Evolutionary conservation across 345 rosid genomes (phyloP).

Genomic region (Gossypium stocksii): DNA sequence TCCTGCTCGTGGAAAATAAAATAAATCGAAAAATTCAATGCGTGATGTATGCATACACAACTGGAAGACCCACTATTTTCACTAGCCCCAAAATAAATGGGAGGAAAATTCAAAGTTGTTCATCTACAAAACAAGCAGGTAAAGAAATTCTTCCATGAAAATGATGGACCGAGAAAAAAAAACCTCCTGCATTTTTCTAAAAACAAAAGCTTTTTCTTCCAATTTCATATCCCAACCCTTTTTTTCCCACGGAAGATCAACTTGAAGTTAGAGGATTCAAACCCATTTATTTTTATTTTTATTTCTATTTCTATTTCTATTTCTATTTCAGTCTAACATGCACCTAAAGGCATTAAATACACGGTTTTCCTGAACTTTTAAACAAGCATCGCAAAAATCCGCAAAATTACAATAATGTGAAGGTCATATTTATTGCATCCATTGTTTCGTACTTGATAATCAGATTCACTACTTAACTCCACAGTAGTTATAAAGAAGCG

Average conservation of each 20-base stretch:
- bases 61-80: background rate
- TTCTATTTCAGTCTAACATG: background rate
- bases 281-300: background rate
- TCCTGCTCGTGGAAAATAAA: background rate
- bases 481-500: background rate
- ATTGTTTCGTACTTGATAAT: background rate
- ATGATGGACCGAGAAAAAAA: no score
- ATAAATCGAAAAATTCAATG: background rate
- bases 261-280: no score
- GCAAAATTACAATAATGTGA: background rate
- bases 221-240: no score
- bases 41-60: background rate
- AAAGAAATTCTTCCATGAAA: background rate
- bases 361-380: no score
- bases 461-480: background rate
- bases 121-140: background rate
- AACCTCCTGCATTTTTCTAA: background rate
- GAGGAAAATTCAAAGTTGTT: background rate
- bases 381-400: background rate
- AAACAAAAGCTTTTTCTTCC: background rate
- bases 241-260: no score
- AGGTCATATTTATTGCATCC: background rate
- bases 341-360: no score
- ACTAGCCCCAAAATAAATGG: background rate
- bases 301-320: no score